phyloP scores from a whole-genome alignment of 2,329 filamentous ascomycete species.

The Pseudogymnoascus sp. region DNA sequence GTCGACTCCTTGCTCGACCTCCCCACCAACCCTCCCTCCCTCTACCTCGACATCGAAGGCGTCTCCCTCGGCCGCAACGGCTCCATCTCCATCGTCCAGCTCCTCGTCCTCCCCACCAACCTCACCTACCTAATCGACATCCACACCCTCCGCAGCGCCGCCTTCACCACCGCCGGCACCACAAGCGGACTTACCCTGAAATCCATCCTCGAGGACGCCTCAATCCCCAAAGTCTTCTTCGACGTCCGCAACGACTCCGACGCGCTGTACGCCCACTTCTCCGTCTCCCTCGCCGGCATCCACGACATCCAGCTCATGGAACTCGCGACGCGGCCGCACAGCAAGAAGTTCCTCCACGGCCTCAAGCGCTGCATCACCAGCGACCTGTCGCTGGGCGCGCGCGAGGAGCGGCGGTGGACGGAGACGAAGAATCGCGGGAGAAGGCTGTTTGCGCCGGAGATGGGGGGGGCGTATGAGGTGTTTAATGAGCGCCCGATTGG shows the following conservation, averaged over 20 bases:
- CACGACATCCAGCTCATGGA: conserved; percentile 52
- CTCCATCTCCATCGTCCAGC: conserved; percentile 33
- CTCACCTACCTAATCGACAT: conserved; percentile 36
- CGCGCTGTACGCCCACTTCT: conserved; percentile 40
- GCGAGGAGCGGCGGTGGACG: conserved; percentile 26
- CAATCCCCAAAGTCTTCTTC: conserved; percentile 46
- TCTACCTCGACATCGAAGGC: conserved; percentile 40
- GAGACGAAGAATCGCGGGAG: conserved; percentile 30
- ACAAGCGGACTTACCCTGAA: conserved; percentile 26
- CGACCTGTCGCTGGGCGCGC: conserved; percentile 7
- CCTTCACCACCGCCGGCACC: conserved; percentile 29
- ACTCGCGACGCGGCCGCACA: conserved; percentile 27
- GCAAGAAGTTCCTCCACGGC: conserved; percentile 27
- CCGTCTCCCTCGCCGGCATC: conserved; percentile 36
- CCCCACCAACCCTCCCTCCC: conserved; percentile 23
- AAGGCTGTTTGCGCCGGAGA: conserved; percentile 33
- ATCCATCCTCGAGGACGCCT: conserved; percentile 36
- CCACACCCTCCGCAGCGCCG: conserved; percentile 26
- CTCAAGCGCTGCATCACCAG: conserved; percentile 32
- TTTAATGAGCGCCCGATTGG: conserved; percentile 40
- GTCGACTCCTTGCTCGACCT: conserved; percentile 14
- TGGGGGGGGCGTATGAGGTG: conserved; percentile 38
- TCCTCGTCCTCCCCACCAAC: conserved; percentile 25
- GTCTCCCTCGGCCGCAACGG: conserved; percentile 33
- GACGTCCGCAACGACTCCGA: conserved; percentile 52